phyloP scores from a whole-genome alignment of 73 alveolate genomes.

The Diophrys sp. region DNA sequence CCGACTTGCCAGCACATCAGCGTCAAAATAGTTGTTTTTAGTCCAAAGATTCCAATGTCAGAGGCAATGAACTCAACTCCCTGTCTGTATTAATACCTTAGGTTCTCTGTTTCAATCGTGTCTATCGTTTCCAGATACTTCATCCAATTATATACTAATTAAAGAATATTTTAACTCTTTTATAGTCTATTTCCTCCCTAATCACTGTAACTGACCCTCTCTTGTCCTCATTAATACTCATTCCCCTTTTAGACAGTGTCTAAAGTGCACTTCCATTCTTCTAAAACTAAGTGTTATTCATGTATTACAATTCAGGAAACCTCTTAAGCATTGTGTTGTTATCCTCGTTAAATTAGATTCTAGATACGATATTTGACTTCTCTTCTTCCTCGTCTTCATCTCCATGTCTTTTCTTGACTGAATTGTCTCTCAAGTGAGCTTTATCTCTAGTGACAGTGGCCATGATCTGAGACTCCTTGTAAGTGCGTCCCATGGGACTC shows the following conservation, averaged over 20 bases:
- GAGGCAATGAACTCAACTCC: too few relatives aligned
- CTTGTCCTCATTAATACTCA: too few relatives aligned
- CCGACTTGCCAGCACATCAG: background rate
- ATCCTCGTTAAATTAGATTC: background rate
- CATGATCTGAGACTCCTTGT: background rate
- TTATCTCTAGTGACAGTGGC: background rate
- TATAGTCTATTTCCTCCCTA: too few relatives aligned
- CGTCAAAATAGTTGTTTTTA: background rate
- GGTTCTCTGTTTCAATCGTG: background rate
- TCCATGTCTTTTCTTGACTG: background rate
- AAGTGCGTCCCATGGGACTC: background rate
- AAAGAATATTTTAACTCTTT: too few relatives aligned
- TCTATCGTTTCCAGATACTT: background rate
- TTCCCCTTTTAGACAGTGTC: background rate
- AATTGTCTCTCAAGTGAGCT: background rate
- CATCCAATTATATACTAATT: background rate
- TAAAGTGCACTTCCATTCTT: background rate
- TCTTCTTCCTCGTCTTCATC: background rate
- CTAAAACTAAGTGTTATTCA: background rate
- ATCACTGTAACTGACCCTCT: too few relatives aligned
- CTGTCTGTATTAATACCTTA: background rate
- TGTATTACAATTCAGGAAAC: background rate
- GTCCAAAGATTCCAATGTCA: background rate
- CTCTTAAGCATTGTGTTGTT: background rate
- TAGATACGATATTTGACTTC: too few relatives aligned